These are phyloP conservation scores for Ceratocystis harringtonii DNA, from an alignment of 2,329 filamentous ascomycete species.

Conservation along the genomic window DNA sequence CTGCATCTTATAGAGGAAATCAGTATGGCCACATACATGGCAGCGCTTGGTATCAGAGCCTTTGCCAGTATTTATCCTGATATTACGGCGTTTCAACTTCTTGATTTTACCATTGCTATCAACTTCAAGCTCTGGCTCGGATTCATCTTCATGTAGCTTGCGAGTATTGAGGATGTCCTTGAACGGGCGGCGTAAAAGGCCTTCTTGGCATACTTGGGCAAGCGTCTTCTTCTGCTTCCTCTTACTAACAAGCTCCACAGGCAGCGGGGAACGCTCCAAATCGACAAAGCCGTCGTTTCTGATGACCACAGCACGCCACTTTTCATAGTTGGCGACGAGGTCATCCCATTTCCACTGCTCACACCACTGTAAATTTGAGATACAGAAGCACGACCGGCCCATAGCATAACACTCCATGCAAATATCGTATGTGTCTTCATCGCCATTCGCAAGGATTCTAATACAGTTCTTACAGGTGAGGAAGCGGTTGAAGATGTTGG, in stretches of 20 bases:
- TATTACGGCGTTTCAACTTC: conserved; percentile 24
- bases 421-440: conserved; percentile 79
- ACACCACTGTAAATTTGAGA: conserved; percentile 75
- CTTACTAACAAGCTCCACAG: conserved; percentile 54
- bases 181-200: conserved; percentile 65
- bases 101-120: conserved; percentile 38
- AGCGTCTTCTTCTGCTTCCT: conserved; percentile 59
- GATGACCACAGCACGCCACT: conserved; percentile 67
- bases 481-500: conserved; percentile 95
- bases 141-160: not conserved
- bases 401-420: conserved; percentile 99
- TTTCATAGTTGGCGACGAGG: conserved; percentile 61
- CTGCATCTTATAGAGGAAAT: conserved; percentile 73
- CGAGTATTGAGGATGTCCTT: conserved; percentile 58
- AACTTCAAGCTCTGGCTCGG: conserved; percentile 40
- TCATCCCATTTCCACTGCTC: conserved; percentile 85
- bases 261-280: conserved; percentile 49
- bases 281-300: conserved; percentile 54
- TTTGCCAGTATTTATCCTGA: not conserved
- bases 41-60: conserved; percentile 49
- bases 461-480: conserved; percentile 80
- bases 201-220: conserved; percentile 87
- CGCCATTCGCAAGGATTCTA: conserved; percentile 46
- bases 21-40: conserved; percentile 69
- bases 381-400: conserved; percentile 81